phyloP scores from a whole-genome alignment of 129 eudicot species.

The Helianthus annuus region DNA sequence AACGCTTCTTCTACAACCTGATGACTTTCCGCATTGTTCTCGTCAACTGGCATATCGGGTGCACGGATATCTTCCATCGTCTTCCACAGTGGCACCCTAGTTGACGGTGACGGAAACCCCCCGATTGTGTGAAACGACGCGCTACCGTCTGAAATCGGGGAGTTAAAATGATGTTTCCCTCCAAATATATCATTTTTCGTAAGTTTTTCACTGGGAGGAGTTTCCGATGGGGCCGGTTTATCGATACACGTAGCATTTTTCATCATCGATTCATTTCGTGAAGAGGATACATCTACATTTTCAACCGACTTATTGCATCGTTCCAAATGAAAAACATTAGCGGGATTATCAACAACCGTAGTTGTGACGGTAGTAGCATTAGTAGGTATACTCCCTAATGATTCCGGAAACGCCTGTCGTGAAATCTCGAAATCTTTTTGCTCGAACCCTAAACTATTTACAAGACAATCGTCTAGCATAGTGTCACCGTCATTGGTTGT shows the following conservation, averaged over 20 bases:
- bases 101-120: slow-evolving; percentile 60
- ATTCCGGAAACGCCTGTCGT: slow-evolving; percentile 62
- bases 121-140: slow-evolving; percentile 55
- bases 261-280: slow-evolving; percentile 34
- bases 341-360: slow-evolving; percentile 30
- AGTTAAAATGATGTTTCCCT: slow-evolving; percentile 45
- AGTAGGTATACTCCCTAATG: slow-evolving; percentile 40
- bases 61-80: slow-evolving; percentile 61
- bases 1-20: slow-evolving; percentile 40
- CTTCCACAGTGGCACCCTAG: slow-evolving; percentile 63
- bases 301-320: slow-evolving; percentile 41
- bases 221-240: slow-evolving; percentile 28
- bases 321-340: slow-evolving; percentile 34
- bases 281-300: slow-evolving; percentile 40
- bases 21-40: slow-evolving; percentile 37
- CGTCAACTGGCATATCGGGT: slow-evolving; percentile 54
- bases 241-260: slow-evolving; percentile 27
- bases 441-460: slow-evolving; percentile 52
- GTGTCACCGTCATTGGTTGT: slow-evolving; percentile 36
- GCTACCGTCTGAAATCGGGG: slow-evolving; percentile 69
- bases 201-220: slow-evolving; percentile 31
- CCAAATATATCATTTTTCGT: slow-evolving; percentile 45
- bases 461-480: slow-evolving; percentile 42
- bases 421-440: slow-evolving; percentile 69
- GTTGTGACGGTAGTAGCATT: slow-evolving; percentile 32